phyloP scores from a whole-genome alignment of 2,329 filamentous ascomycete species.

The Trematosphaeria pertusa region DNA sequence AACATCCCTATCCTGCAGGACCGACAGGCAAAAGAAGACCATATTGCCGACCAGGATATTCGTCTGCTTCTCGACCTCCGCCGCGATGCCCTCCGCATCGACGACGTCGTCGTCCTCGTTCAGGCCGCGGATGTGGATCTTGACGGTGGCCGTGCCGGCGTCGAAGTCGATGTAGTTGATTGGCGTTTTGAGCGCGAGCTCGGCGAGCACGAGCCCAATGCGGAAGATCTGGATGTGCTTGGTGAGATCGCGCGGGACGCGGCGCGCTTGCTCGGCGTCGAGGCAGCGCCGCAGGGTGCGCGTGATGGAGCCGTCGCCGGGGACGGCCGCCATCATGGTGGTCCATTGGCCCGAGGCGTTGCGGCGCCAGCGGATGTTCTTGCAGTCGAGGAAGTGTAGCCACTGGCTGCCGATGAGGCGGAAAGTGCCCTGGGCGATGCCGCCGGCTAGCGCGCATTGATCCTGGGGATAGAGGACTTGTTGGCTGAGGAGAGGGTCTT shows the following conservation, averaged over 20 bases:
- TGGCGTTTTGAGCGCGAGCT: constrained; percentile 27
- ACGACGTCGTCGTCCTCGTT: constrained; percentile 17
- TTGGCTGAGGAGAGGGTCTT: constrained; percentile 20
- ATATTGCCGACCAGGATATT: constrained; percentile 32
- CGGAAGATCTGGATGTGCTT: constrained; percentile 36
- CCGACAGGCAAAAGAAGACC: constrained; percentile 29
- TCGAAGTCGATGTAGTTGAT: constrained; percentile 27
- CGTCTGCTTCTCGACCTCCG: constrained; percentile 27
- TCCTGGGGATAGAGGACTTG: constrained; percentile 33
- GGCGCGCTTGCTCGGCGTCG: constrained; percentile 7
- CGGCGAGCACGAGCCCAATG: constrained; percentile 33
- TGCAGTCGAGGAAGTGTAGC: constrained; percentile 29
- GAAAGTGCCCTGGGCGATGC: constrained; percentile 28
- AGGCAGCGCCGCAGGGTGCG: constrained; percentile 22
- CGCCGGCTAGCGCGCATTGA: constrained; percentile 30
- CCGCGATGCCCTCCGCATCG: constrained; percentile 27
- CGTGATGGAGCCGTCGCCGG: constrained; percentile 20
- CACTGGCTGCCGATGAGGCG: constrained; percentile 35
- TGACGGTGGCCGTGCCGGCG: constrained; percentile 9
- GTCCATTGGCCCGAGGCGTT: constrained; percentile 27
- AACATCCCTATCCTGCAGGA: constrained; percentile 22
- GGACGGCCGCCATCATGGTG: constrained; percentile 29
- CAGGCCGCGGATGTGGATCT: constrained; percentile 16
- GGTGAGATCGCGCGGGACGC: constrained; percentile 19
- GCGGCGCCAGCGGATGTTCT: constrained; percentile 33